phyloP scores from a whole-genome alignment of 371 early-diverging fungal genomes.

The Rhizopus delemar region DNA sequence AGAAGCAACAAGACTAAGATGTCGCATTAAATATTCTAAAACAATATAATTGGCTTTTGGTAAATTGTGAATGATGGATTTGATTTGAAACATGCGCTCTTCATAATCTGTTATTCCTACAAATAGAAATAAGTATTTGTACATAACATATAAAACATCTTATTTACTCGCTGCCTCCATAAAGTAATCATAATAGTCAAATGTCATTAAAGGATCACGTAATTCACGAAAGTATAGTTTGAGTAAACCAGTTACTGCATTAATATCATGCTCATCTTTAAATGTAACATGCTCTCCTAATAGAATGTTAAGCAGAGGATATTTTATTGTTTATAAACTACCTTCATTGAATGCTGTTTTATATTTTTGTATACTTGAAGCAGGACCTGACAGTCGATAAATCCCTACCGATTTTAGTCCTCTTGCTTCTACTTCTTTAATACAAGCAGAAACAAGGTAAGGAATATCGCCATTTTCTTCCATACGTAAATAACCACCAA shows the following conservation, averaged over 20 bases:
- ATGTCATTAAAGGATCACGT: slow-evolving; percentile 74
- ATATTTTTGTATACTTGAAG: slow-evolving; percentile 70
- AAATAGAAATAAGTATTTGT: slow-evolving; percentile 5
- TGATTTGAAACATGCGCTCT: slow-evolving; percentile 69
- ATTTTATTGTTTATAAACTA: slow-evolving; percentile 13
- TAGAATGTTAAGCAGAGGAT: neutral
- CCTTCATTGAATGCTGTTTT: slow-evolving; percentile 61
- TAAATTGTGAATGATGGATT: slow-evolving; percentile 69
- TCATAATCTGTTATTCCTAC: slow-evolving; percentile 74
- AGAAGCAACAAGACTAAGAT: slow-evolving; percentile 64
- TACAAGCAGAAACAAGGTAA: slow-evolving; percentile 62
- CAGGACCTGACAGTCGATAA: slow-evolving; percentile 80
- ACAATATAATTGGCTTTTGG: slow-evolving; percentile 72
- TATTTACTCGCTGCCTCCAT: slow-evolving; percentile 74
- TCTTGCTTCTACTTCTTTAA: slow-evolving; percentile 67
- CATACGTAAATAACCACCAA: slow-evolving; percentile 65
- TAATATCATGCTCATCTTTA: slow-evolving; percentile 68
- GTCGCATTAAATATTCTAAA: slow-evolving; percentile 71
- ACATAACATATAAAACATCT: neutral
- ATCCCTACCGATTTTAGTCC: slow-evolving; percentile 71
- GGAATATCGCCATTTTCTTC: slow-evolving; percentile 59
- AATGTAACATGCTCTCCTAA: slow-evolving; percentile 46
- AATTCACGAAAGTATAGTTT: slow-evolving; percentile 86
- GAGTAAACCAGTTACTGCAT: slow-evolving; percentile 72
- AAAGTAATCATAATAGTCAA: slow-evolving; percentile 76